phyloP scores from a whole-genome alignment of 768 basidiomycete genomes.

The Zangia roseola region DNA sequence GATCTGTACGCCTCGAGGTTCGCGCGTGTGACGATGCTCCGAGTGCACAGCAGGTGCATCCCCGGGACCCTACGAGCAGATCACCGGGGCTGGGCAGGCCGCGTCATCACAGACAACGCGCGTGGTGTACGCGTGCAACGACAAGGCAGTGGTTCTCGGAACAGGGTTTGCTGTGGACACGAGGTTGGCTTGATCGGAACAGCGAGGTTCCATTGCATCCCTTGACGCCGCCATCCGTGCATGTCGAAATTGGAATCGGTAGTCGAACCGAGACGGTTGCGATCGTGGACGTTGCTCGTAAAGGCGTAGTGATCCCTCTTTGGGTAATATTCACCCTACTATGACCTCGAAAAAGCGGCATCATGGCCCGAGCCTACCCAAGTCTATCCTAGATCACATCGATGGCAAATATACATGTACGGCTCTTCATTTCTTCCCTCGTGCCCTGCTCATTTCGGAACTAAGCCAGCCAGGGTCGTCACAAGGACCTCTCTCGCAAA shows the following conservation, averaged over 20 bases:
- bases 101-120: not conserved
- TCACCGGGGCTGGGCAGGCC: no score
- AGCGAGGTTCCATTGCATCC: no score
- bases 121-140: conserved; percentile 1
- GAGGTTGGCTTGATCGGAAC: no score
- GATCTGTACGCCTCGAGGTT: no score
- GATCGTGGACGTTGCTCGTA: no score
- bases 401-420: conserved; percentile 13
- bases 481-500: conserved; percentile 45
- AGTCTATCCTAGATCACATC: conserved; percentile 28
- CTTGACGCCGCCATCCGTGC: no score
- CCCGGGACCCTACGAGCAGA: no score
- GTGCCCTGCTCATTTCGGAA: not conserved
- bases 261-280: no score
- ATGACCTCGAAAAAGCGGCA: conserved; percentile 17
- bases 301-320: not conserved
- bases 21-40: no score
- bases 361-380: conserved; percentile 27
- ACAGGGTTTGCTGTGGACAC: no score
- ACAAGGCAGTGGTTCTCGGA: not conserved
- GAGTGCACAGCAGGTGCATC: no score
- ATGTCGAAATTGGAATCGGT: no score
- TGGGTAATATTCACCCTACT: not conserved
- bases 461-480: conserved; percentile 7
- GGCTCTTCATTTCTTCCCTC: not conserved